A percentile compares a stretch with the other conserved stretches of the same genome.
Evolutionary conservation across 192 early-diverging fungal species (phyloP).

Genomic region (Geranomyces michiganensis): DNA sequence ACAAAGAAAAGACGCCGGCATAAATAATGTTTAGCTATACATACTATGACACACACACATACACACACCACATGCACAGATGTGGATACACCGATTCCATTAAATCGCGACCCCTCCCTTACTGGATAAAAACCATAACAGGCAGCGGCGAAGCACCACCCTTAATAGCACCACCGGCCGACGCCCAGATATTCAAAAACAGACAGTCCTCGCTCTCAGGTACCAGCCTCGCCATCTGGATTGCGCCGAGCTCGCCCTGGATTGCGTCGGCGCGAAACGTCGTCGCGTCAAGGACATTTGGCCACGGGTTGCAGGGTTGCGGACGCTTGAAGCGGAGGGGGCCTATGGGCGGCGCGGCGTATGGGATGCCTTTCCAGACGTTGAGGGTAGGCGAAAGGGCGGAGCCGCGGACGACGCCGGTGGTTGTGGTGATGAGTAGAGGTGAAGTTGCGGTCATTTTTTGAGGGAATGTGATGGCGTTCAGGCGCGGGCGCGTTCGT

Average conservation of each 20-base stretch:
- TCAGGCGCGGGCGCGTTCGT: no score
- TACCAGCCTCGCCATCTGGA: background rate
- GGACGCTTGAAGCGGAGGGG: constrained; percentile 1
- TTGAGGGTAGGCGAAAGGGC: background rate
- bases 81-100: no score
- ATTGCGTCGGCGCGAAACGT: background rate
- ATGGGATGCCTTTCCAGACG: constrained; percentile 13
- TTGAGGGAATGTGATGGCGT: no score
- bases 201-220: constrained; percentile 40
- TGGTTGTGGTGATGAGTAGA: no score
- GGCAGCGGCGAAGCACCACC: background rate
- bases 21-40: no score
- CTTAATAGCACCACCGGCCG: background rate
- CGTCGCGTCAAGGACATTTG: background rate
- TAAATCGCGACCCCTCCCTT: no score
- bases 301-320: background rate
- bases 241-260: background rate
- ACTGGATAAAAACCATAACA: constrained; percentile 39
- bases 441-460: no score
- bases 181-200: constrained; percentile 32
- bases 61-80: no score
- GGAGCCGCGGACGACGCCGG: no score
- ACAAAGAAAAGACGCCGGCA: no score
- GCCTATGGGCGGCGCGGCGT: constrained; percentile 29
- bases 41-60: no score